Evolutionary conservation across 2,329 filamentous ascomycete species (phyloP).

Genomic region (Penicillium brasilianum): DNA sequence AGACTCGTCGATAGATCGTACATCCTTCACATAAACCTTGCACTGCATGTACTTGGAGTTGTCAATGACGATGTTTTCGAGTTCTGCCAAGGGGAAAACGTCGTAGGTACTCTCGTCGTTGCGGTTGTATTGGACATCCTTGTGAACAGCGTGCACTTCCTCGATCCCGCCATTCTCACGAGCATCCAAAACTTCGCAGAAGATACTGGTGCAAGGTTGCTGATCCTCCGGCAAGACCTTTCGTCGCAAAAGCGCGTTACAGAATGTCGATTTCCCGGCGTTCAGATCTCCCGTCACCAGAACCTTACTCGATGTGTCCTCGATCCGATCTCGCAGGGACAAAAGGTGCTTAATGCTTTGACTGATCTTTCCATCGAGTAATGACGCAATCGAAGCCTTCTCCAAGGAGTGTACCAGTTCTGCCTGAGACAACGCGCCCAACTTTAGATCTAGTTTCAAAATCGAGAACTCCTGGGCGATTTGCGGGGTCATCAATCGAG

Average conservation of each 20-base stretch:
- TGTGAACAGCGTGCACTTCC: constrained; percentile 94
- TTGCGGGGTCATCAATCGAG: constrained; percentile 85
- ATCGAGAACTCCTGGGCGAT: constrained; percentile 96
- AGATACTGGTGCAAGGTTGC: constrained; percentile 96
- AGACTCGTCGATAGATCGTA: constrained; percentile 86
- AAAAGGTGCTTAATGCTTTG: constrained; percentile 91
- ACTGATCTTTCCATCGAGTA: constrained; percentile 91
- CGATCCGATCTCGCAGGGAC: constrained; percentile 87
- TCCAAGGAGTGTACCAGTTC: constrained; percentile 94
- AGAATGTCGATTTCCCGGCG: constrained; percentile 97
- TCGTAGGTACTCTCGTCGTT: constrained; percentile 95
- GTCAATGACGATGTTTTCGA: constrained; percentile 89
- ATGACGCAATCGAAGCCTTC: constrained; percentile 84
- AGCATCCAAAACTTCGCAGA: constrained; percentile 94
- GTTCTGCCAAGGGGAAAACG: constrained; percentile 74
- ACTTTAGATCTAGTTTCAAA: constrained; percentile 89
- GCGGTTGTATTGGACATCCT: constrained; percentile 77
- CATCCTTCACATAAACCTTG: constrained; percentile 95
- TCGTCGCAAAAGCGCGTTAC: constrained; percentile 90
- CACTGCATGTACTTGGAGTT: constrained; percentile 89
- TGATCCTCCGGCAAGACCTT: constrained; percentile 96
- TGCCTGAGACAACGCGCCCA: constrained; percentile 82
- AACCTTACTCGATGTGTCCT: constrained; percentile 97
- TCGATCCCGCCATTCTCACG: constrained; percentile 89
- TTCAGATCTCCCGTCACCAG: constrained; percentile 95